Conservation (phyloP, 1,284 basidiomycete genomes). For the Microbotryum scabiosae region DNA sequence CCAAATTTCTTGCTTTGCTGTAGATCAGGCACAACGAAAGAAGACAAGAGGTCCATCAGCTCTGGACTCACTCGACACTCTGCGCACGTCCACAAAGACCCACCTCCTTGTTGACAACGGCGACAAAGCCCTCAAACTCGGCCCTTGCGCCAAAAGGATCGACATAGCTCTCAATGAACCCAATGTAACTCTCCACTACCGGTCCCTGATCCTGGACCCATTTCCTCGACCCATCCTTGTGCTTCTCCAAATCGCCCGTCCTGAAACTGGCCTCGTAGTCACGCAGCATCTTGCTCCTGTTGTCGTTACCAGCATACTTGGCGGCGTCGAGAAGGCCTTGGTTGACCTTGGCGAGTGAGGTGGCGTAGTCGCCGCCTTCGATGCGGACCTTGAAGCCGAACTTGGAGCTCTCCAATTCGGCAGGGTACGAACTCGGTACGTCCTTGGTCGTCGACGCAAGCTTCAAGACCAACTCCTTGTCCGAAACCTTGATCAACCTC, state of each 20-base stretch:
- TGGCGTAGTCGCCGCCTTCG: constrained; percentile 49
- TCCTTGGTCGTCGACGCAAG: constrained; percentile 56
- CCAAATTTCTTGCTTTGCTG: constrained; percentile 69
- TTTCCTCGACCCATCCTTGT: constrained; percentile 61
- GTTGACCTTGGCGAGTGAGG: constrained; percentile 50
- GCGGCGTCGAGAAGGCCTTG: constrained; percentile 53
- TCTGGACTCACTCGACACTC: too few species aligned
- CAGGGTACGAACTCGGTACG: constrained; percentile 45
- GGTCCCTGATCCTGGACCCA: constrained; percentile 82
- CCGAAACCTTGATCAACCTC: constrained; percentile 56
- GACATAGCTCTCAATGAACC: constrained; percentile 57
- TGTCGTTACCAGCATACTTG: constrained; percentile 57
- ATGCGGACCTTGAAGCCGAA: constrained; percentile 58
- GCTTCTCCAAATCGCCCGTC: constrained; percentile 64
- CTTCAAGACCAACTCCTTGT: constrained; percentile 54
- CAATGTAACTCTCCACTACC: constrained; percentile 77
- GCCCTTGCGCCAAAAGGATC: constrained; percentile 55
- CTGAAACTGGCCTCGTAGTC: constrained; percentile 66
- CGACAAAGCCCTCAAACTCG: constrained; percentile 84
- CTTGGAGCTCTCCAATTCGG: constrained; percentile 39
- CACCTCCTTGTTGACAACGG: constrained; percentile 51
- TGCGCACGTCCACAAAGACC: too few species aligned
- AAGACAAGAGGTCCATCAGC: not conserved
- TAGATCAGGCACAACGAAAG: constrained; percentile 41
- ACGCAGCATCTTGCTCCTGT: constrained; percentile 63